These are phyloP conservation scores for Boletus tylopilopsis DNA, from an alignment of 768 basidiomycete species.

Conservation along the genomic window DNA sequence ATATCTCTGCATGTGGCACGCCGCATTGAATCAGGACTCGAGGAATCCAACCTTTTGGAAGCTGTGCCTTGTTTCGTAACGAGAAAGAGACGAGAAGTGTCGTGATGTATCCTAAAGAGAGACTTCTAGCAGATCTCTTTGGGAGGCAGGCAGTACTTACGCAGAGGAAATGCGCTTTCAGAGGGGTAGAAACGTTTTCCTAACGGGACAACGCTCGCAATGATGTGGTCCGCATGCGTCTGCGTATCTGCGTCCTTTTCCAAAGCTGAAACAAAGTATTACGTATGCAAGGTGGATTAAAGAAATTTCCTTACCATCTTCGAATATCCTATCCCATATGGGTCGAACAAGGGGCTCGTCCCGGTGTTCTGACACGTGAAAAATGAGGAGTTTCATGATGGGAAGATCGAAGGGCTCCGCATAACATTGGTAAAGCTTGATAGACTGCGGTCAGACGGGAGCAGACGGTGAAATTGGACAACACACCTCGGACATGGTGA, in stretches of 20 bases:
- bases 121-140: background rate
- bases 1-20: slow-evolving; percentile 77
- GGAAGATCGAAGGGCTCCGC: slow-evolving; percentile 84
- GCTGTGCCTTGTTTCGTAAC: slow-evolving; percentile 50
- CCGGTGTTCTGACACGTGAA: slow-evolving; percentile 91
- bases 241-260: slow-evolving; percentile 54
- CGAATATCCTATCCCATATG: slow-evolving; percentile 88
- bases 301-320: slow-evolving; percentile 53
- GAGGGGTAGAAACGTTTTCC: slow-evolving; percentile 90
- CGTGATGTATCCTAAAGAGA: slow-evolving; percentile 62
- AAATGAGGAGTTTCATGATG: slow-evolving; percentile 80
- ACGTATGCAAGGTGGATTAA: slow-evolving; percentile 1
- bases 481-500: slow-evolving; percentile 82
- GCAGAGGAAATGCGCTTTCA: slow-evolving; percentile 83
- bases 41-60: slow-evolving; percentile 80
- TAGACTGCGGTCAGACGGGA: slow-evolving; percentile 9
- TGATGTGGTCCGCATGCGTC: slow-evolving; percentile 57
- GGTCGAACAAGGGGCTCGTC: slow-evolving; percentile 77
- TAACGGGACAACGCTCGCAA: slow-evolving; percentile 62
- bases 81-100: slow-evolving; percentile 73
- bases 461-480: background rate
- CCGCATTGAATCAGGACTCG: slow-evolving; percentile 76
- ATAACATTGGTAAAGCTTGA: slow-evolving; percentile 82
- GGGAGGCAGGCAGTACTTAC: slow-evolving; percentile 41
- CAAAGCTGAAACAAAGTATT: slow-evolving; percentile 37